A percentile compares a stretch with the other conserved stretches of the same genome.
Evolutionary conservation across 2,329 filamentous ascomycete species (phyloP).

Genomic region (Mariannaea sp.): DNA sequence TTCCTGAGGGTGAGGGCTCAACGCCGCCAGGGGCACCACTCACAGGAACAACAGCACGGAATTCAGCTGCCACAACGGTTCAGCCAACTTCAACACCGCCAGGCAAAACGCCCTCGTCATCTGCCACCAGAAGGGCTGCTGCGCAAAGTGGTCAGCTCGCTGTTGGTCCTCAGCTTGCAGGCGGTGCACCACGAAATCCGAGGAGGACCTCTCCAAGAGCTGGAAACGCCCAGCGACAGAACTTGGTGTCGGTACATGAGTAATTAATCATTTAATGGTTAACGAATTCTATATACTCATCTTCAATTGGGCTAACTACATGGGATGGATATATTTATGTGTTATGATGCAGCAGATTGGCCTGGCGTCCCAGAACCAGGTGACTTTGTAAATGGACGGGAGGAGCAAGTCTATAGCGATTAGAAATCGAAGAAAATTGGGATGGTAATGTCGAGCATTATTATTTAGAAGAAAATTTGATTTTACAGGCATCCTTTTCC

Average conservation of each 20-base stretch:
- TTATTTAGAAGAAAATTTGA: no score
- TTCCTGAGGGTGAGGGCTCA: constrained; percentile 29
- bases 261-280: no score
- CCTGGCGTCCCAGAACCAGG: not conserved
- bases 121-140: constrained; percentile 15
- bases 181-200: constrained; percentile 11
- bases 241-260: no score
- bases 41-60: constrained; percentile 37
- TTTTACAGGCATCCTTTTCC: no score
- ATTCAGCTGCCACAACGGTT: constrained; percentile 9
- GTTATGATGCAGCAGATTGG: no score
- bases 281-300: no score
- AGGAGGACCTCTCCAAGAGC: constrained; percentile 1
- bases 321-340: no score
- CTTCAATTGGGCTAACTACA: no score
- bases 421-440: no score
- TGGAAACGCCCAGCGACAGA: not conserved
- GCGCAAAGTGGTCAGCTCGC: constrained; percentile 21
- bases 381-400: not conserved
- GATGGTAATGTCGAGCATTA: no score
- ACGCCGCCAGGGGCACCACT: constrained; percentile 32
- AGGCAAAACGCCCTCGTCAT: constrained; percentile 6
- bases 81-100: not conserved
- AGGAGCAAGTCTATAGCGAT: no score
- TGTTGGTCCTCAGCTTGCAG: constrained; percentile 15